These are phyloP conservation scores for Nakazawaea siamensis DNA, from an alignment of 805 yeast genomes.

Conservation along the genomic window DNA sequence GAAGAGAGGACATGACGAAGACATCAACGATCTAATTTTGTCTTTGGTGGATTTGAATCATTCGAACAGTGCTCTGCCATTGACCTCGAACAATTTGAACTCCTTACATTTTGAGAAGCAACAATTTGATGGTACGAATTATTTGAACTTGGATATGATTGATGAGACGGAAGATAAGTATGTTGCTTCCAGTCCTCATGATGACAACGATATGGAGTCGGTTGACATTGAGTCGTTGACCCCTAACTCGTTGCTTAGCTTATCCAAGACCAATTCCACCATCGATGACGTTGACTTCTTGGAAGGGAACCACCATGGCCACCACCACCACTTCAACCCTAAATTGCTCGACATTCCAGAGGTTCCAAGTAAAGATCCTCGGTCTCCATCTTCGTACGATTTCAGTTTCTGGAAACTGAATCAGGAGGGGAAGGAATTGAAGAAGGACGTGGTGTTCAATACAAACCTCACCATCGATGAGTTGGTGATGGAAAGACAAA, in stretches of 20 bases:
- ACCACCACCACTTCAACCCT: slow-evolving; percentile 6
- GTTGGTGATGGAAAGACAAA: slow-evolving; percentile 10
- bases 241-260: slow-evolving; percentile 12
- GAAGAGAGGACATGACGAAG: slow-evolving; percentile 25
- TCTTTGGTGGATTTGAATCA: slow-evolving; percentile 26
- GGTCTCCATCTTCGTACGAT: background rate
- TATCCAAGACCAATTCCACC: slow-evolving; percentile 15
- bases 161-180: background rate
- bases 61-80: slow-evolving; percentile 12
- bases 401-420: slow-evolving; percentile 9
- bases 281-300: slow-evolving; percentile 11
- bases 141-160: slow-evolving; percentile 4
- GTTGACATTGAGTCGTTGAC: slow-evolving; percentile 12
- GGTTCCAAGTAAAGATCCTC: background rate
- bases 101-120: background rate
- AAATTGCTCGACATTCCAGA: slow-evolving; percentile 10
- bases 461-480: slow-evolving; percentile 10
- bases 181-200: slow-evolving; percentile 2
- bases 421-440: background rate
- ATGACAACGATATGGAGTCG: slow-evolving; percentile 11
- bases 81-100: slow-evolving; percentile 7
- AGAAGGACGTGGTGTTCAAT: slow-evolving; percentile 7
- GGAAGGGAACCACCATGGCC: slow-evolving; percentile 1
- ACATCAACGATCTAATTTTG: slow-evolving; percentile 25
- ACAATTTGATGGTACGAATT: slow-evolving; percentile 1